Conservation (phyloP, 176 grass and related monocot genomes). For the Bonia amplexicaulis region DNA sequence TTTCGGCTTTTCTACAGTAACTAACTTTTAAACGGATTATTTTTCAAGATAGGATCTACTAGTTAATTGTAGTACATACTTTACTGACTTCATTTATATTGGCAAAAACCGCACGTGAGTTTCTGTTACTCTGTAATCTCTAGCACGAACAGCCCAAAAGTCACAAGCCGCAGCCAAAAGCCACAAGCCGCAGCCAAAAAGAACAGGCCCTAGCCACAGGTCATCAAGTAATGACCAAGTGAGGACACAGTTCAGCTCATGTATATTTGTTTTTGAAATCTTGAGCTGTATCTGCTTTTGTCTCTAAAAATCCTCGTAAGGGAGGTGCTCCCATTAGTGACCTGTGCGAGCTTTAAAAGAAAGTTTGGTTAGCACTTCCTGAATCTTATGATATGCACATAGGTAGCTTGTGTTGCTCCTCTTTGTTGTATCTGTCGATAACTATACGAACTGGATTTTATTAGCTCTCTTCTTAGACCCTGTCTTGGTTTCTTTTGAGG, state of each 20-base stretch:
- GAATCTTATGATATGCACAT: not conserved
- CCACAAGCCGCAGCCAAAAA: no score
- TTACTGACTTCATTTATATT: no score
- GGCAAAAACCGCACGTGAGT: no score
- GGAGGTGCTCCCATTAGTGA: not conserved
- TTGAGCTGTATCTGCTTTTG: not conserved
- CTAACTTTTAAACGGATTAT: no score
- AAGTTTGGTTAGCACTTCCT: not conserved
- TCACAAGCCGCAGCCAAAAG: no score
- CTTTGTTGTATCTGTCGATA: not conserved
- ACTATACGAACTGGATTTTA: slow-evolving; percentile 3
- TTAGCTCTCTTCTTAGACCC: not conserved
- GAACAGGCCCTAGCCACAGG: no score
- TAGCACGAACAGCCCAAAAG: no score
- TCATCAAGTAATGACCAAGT: slow-evolving; percentile 7
- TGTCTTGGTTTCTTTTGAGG: not conserved
- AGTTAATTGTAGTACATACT: no score
- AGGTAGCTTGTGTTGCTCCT: not conserved
- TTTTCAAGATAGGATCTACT: no score
- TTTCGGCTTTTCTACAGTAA: no score
- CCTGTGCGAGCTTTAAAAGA: not conserved
- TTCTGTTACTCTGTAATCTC: no score
- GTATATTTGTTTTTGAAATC: not conserved
- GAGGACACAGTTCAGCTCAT: not conserved
- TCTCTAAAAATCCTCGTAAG: not conserved